Base-by-base conservation (phyloP, 139 green algal species). In the Tetradesmus obliquus region DNA sequence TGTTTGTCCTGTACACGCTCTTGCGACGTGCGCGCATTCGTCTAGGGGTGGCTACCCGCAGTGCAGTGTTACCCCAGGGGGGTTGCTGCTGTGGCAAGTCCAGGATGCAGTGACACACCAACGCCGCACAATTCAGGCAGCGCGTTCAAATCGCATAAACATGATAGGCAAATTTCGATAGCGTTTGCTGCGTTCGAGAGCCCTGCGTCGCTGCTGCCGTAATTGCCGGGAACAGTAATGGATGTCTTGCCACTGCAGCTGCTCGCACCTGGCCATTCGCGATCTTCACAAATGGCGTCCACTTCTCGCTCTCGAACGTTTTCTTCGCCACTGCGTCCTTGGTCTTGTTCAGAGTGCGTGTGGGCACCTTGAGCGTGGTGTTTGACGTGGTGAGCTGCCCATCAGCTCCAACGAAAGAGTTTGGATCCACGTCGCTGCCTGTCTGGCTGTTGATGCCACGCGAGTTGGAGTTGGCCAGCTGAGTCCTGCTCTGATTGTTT, bases 211-310 rank as follows among this genome's bases (percentile, higher is more conserved):
- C 66, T 76, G 66, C 66, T n/a, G 66, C 66, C 66, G 66, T 24
- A 24, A 24, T 76, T 76, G 66, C 66, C 66, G 66, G 66, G 66
- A 76, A 76, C 66, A 76, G 66, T 24, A 76, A 76, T 20, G 66
- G 15, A 5, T 76, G 66, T 76, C 66, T 76, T 17, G 66, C 15
- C 5, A 24, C 66, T 76, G 66, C 66, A 76, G 66, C 66, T 76
- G 17, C 55, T 51, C 74, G 13, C 74, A 91, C 88, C 58, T 91
- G 89, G 15, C 66, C 89, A 9, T 89, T 53, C 13, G 71, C 55
- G 22, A 92, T 89, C 3, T 55, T 53, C 69, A 90, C 84, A 81
- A 92, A 92, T 5, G 83, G 84, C 3, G 32, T 60, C 17, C 53
- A 45, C 10, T 7, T 58, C 84, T 92, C 90, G 4, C 72, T 3